Percentiles rank a stretch among this genome's conserved stretches.
phyloP scores from a whole-genome alignment of 805 yeast species.

The Zygosaccharomyces bailii region DNA sequence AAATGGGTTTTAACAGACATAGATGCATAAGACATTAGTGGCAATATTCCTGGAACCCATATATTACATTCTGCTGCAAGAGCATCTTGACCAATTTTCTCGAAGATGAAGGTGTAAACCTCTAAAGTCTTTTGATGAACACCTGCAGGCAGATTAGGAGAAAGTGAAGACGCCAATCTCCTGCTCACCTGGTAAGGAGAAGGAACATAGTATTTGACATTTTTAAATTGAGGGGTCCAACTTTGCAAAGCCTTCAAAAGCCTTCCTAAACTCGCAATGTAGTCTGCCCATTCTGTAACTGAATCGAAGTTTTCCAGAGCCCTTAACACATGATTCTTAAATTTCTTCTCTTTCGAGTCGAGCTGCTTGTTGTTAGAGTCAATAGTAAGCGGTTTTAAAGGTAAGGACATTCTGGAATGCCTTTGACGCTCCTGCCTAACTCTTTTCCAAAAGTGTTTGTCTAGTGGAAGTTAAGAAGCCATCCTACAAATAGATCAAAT shows the following conservation, averaged over 20 bases:
- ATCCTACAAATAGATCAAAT: neutral
- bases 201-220: conserved; percentile 59
- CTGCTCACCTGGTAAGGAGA: conserved; percentile 61
- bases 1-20: conserved; percentile 82
- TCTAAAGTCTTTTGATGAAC: conserved; percentile 88
- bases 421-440: neutral
- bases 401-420: conserved; percentile 32
- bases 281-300: conserved; percentile 97
- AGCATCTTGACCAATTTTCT: conserved; percentile 52
- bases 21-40: conserved; percentile 82
- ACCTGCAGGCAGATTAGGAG: conserved; percentile 85
- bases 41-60: conserved; percentile 94
- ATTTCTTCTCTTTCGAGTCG: conserved; percentile 66
- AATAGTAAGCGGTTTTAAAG: conserved; percentile 32
- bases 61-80: conserved; percentile 55
- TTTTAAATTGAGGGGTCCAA: conserved; percentile 39
- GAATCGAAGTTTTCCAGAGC: conserved; percentile 74
- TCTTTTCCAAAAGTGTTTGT: neutral
- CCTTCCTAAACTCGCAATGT: conserved; percentile 81
- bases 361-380: conserved; percentile 35
- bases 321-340: conserved; percentile 62
- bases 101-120: conserved; percentile 68
- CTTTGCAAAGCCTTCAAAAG: conserved; percentile 67
- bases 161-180: conserved; percentile 72
- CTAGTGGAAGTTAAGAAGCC: neutral